Evolutionary conservation across 2,329 filamentous ascomycete species (phyloP), one percentile per base, ranked within the genome.

Genomic region (Achaetomium macrosporum): DNA sequence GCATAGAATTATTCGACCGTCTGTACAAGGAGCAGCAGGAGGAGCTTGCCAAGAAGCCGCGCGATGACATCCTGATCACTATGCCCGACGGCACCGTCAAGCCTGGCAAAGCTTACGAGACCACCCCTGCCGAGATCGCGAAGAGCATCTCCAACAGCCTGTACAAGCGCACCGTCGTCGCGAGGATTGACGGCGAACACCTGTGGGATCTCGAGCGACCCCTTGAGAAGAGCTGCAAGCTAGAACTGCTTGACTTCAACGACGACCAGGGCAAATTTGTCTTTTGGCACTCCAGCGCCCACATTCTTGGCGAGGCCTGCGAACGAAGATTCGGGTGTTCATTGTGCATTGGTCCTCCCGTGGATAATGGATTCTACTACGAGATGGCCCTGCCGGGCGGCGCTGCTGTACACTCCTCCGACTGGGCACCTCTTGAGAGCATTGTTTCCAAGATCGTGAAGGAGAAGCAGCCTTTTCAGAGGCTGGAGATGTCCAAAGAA

Each of bases 401-500:
- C 51, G 75, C 72, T 65, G 83, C 76, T 65, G 88, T 96, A 39
- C 82, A 85, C 53, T 77, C 86, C 61, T 71, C 77, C 52, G 93
- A 97, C 71, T 91, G 90, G 81, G 87, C 91, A 69, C 84, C 87
- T 1, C 76, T 97, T 17, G 90, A 96, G 73, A 83, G 78, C 55
- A 83, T 90, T 59, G 88, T 91, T 30, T 77, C 80, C 65, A 87
- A 84, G 67, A 90, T 93, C 59, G 88, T 95, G 71, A 96, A 96
- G 77, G 91, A 96, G 73, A 96, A 95, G 78, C 92, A 97, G 72
- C 85, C 85, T 47, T 97, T 97, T 68, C 88, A 96, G 76, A 84
- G 93, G 55, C 76, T 97, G 44, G 61, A 87, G 59, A 81, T 96
- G 66, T 87, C 87, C 60, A 97, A 97, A 73, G 87, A 92, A 50